Base-by-base conservation (phyloP, 2,329 filamentous ascomycete genomes). In the Nigrospora osmanthi region DNA sequence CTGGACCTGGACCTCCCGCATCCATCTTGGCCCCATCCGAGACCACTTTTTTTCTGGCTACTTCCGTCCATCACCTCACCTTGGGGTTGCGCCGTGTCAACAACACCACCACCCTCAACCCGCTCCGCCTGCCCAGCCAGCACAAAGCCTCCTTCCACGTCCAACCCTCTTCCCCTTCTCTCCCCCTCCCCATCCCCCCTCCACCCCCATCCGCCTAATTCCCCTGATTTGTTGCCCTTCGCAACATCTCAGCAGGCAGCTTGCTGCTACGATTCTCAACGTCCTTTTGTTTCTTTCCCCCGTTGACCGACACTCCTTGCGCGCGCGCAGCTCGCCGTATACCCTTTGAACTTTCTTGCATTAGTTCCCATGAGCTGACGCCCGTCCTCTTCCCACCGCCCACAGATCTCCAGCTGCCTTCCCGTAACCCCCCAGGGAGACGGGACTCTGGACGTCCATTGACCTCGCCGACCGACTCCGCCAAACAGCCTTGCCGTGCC, bases 61-160 rank as follows among this genome's bases (percentile, higher is more conserved):
- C 39, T 41, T 41, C 39, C 23, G 5, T 28, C 23, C 23, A 28
- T 28, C 23, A 28, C 23, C 39, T 41, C 39, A 41, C 31, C 7
- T 33, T 23, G 38, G 31, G 39, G 39, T 41, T 41, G 39, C 39
- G 39, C 39, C 39, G 39, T 41, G 39, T 41, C 39, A 41, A 41
- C 39, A 41, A 41, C 39, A 41, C 32, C 32, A 32, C 39, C 39
- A 41, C 31, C 32, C 32, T 31, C 39, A 41, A 34, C 39, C 19
- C 38, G 28, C 39, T 33, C 16, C 32, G 39, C 44, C 19, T 17
- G 35, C 33, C 12, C 35, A 48, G 49, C 50, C 30, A 43, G 53
- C 47, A 49, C 49, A 43, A 47, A 49, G 33, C 14, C 51, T 49
- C 38, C 44, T 43, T 37, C 47, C 45, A 53, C 40, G 34, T 48